A percentile compares a stretch with the other conserved stretches of the same genome.
Conservation (phyloP, 2,329 filamentous ascomycete species). For the Aspergillaceae sp. region DNA sequence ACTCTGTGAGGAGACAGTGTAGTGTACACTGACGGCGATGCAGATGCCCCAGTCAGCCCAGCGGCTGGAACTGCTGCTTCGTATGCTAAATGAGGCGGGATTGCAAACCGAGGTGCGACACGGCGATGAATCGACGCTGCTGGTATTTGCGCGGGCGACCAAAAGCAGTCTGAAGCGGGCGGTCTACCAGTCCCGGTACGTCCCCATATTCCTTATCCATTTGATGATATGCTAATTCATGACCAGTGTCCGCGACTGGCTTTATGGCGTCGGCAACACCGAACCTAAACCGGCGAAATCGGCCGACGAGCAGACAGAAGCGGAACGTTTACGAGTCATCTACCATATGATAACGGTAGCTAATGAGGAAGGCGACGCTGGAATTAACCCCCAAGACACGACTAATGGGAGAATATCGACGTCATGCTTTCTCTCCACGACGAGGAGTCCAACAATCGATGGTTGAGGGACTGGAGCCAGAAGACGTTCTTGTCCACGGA, state of each 20-base stretch:
- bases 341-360: slow-evolving; percentile 75
- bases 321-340: slow-evolving; percentile 78
- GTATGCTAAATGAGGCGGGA: slow-evolving; percentile 68
- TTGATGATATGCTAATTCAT: too few relatives aligned
- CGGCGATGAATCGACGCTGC: slow-evolving; percentile 64
- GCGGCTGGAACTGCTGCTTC: slow-evolving; percentile 69
- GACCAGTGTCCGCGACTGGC: slow-evolving; percentile 79
- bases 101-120: slow-evolving; percentile 80
- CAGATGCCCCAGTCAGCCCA: slow-evolving; percentile 63
- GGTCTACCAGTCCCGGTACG: slow-evolving; percentile 68
- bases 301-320: slow-evolving; percentile 77
- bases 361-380: slow-evolving; percentile 66
- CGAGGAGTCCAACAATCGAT: slow-evolving; percentile 63
- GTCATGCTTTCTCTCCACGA: slow-evolving; percentile 75
- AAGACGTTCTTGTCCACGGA: slow-evolving; percentile 41
- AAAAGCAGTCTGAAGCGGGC: slow-evolving; percentile 70
- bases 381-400: slow-evolving; percentile 63
- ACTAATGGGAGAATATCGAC: slow-evolving; percentile 65
- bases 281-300: slow-evolving; percentile 58
- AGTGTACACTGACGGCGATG: too few relatives aligned
- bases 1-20: too few relatives aligned
- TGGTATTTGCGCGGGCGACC: slow-evolving; percentile 76
- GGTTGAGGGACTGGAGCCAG: slow-evolving; percentile 66
- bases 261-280: slow-evolving; percentile 76
- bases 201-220: too few relatives aligned